Conservation (phyloP, 129 eudicot species). For the Calendula officinalis region DNA sequence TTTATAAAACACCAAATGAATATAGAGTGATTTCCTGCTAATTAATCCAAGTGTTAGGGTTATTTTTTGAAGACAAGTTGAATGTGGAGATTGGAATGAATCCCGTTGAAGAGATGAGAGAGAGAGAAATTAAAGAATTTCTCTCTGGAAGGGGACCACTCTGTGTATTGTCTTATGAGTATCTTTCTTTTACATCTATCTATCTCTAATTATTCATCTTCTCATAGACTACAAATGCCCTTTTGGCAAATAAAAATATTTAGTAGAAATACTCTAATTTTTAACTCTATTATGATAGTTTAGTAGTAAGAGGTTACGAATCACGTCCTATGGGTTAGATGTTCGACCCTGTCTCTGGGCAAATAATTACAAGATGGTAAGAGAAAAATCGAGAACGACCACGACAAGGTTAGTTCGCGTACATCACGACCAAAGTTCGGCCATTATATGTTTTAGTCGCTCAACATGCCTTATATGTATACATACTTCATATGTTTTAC, state of each 20-base stretch:
- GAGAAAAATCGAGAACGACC: no score
- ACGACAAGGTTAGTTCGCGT: no score
- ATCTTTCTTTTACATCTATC: conserved; percentile 7
- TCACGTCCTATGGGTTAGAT: no score
- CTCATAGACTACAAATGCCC: neutral
- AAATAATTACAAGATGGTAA: no score
- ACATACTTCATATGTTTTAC: no score
- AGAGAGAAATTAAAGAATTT: conserved; percentile 8
- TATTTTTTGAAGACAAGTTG: conserved; percentile 20
- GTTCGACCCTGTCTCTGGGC: no score
- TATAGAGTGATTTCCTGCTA: neutral
- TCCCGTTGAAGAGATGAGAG: conserved; percentile 19
- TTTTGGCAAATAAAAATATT: neutral
- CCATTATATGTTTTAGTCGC: no score
- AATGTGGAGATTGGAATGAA: conserved; percentile 24
- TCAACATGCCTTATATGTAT: no score
- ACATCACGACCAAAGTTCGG: no score
- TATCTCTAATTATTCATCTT: neutral
- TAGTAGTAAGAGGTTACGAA: no score
- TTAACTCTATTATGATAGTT: neutral
- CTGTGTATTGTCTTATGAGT: conserved; percentile 8
- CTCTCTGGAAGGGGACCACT: conserved; percentile 28
- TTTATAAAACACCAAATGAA: neutral
- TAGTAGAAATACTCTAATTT: neutral
- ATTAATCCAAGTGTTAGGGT: neutral